Base-by-base conservation (phyloP, 2,329 filamentous ascomycete genomes). In the Exophiala sideris region DNA sequence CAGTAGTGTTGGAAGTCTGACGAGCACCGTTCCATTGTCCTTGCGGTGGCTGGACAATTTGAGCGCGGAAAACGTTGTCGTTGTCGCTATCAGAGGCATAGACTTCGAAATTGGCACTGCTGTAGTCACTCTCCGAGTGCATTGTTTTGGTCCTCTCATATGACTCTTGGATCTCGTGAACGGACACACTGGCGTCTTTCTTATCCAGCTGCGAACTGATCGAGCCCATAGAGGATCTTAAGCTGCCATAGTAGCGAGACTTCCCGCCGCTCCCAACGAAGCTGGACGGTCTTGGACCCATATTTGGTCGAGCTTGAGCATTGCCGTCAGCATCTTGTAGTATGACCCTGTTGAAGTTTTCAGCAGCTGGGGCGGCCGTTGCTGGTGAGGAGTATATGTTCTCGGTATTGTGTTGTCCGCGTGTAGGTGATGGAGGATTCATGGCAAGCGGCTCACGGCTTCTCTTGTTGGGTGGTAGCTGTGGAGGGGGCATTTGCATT, bases 341-440 rank as follows among this genome's bases (percentile, higher is more conserved):
- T 4, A 51, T 39, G 9, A 32, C 39, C 11, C 48, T n/a, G 16
- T 34, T 20, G 9, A 32, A n/a, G 5, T 56, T 20, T 9, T 48
- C 47, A 5, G 45, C 33, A 21, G 12, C 32, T 29, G 16, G 18
- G 5, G 36, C 18, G 14, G 55, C 35, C 16, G 16, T 32, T 7
- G 45, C 45, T 21, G 49, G 50, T 5, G 58, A 59, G 29, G 36
- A 35, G 20, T 52, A 52, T 5, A 45, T 50, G 14, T 61, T 64
- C 9, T 67, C 59, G 1, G 64, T 58, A 6, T 55, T 48, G 34
- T 58, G 53, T n/a, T 64, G 60, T 14, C 63, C 49, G 7, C 70
- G 70, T 39, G 67, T 67, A 2, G 74, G 74, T 5, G 72, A 74
- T 16, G 74, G 73, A 18, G 74, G 74, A 48, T 77, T 77, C 66